Conservation (phyloP, 148 eudicot genomes). For the Persicaria tinctoria region DNA sequence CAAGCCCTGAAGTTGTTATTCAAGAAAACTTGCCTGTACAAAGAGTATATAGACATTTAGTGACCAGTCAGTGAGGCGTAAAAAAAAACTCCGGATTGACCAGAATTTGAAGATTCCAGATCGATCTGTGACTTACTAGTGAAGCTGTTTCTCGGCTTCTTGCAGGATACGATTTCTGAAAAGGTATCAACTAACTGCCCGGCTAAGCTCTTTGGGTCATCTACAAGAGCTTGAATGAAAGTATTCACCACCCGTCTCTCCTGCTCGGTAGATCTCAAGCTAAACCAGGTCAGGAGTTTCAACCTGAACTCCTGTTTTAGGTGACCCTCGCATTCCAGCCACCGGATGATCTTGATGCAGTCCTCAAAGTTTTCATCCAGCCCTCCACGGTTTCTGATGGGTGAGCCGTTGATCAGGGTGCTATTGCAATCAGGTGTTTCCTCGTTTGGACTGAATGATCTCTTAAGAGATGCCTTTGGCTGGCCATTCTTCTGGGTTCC, state of each 20-base stretch:
- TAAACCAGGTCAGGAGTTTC: conserved; percentile 80
- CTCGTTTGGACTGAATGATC: conserved; percentile 38
- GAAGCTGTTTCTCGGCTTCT: conserved; percentile 52
- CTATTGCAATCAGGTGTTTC: conserved; percentile 75
- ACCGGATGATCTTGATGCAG: conserved; percentile 66
- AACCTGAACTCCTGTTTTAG: conserved; percentile 60
- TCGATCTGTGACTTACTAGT: neutral
- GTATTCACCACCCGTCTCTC: conserved; percentile 75
- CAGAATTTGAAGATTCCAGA: neutral
- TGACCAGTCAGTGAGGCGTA: neutral
- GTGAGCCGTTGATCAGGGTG: conserved; percentile 44
- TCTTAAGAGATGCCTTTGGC: conserved; percentile 32
- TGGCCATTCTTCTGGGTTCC: conserved; percentile 25
- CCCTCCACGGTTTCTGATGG: conserved; percentile 23
- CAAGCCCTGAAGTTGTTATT: too few relatives aligned
- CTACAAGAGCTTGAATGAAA: conserved; percentile 52
- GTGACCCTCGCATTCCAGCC: conserved; percentile 62
- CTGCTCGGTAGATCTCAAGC: conserved; percentile 73
- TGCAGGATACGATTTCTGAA: conserved; percentile 51
- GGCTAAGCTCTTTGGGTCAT: conserved; percentile 77
- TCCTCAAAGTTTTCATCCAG: conserved; percentile 39
- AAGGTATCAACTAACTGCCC: conserved; percentile 79
- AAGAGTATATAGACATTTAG: neutral
- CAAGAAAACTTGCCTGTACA: neutral
- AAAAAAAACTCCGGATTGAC: neutral